Conservation (phyloP, 768 basidiomycete species). For the Pleurotus pulmonarius region DNA sequence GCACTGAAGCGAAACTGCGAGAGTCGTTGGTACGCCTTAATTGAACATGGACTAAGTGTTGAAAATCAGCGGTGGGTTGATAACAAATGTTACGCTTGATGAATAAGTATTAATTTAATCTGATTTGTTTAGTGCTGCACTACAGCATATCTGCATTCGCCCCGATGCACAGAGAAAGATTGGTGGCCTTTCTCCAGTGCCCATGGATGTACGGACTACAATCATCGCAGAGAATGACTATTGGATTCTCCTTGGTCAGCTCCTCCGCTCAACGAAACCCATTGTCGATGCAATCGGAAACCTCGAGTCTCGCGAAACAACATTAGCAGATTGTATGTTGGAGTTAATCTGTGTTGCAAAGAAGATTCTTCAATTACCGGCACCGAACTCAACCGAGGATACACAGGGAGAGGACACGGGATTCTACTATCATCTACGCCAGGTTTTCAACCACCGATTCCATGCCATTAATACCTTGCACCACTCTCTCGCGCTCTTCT, state of each 20-base stretch:
- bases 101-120: background rate
- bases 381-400: too few relatives aligned
- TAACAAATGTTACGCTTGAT: too few relatives aligned
- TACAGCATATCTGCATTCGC: constrained; percentile 4
- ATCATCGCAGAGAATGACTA: constrained; percentile 16
- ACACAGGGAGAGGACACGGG: constrained; percentile 18
- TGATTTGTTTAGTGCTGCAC: background rate
- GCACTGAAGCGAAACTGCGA: constrained; percentile 21
- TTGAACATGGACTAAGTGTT: constrained; percentile 20
- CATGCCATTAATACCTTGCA: constrained; percentile 27
- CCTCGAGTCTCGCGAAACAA: constrained; percentile 23
- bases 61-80: constrained; percentile 2
- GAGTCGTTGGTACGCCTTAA: constrained; percentile 20
- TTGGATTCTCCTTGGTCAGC: constrained; percentile 22
- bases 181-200: constrained; percentile 17
- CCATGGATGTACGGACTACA: constrained; percentile 16
- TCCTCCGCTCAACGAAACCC: constrained; percentile 23
- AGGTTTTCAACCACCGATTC: constrained; percentile 23
- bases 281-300: constrained; percentile 32
- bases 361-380: too few relatives aligned
- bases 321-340: constrained; percentile 32
- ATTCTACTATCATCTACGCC: too few relatives aligned
- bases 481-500: constrained; percentile 28
- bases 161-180: constrained; percentile 9
- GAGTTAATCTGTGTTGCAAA: constrained; percentile 24